Percentiles rank a stretch among this genome's conserved stretches.
These are phyloP conservation scores for Agrocybe pediades DNA, from an alignment of 768 basidiomycete species.

Conservation along the genomic window DNA sequence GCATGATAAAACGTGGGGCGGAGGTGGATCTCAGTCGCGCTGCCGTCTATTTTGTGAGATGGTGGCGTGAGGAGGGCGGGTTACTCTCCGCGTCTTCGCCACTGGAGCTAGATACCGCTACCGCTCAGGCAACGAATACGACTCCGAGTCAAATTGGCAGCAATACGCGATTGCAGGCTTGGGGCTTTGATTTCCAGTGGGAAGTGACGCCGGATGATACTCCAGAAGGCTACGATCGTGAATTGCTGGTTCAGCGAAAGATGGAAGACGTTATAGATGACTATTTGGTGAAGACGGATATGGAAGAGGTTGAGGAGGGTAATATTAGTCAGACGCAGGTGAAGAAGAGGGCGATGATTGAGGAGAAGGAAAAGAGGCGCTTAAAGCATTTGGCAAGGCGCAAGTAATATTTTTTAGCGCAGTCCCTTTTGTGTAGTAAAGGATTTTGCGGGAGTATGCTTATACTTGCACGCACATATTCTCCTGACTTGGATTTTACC, in stretches of 20 bases:
- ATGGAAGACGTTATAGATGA: constrained; percentile 74
- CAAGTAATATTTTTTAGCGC: constrained; percentile 4
- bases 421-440: not conserved
- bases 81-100: constrained; percentile 47
- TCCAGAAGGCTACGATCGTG: constrained; percentile 19
- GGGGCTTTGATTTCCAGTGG: constrained; percentile 90
- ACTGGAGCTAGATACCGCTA: not conserved
- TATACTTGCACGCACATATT: not conserved
- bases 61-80: constrained; percentile 84
- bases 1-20: constrained; percentile 83
- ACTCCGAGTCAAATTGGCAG: not conserved
- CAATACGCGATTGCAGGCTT: constrained; percentile 48
- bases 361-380: constrained; percentile 42
- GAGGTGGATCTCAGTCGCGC: constrained; percentile 70
- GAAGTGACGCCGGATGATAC: constrained; percentile 31
- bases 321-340: constrained; percentile 72
- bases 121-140: constrained; percentile 9
- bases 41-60: constrained; percentile 78
- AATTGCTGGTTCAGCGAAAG: constrained; percentile 49
- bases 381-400: constrained; percentile 31
- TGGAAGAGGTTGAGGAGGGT: constrained; percentile 54
- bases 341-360: constrained; percentile 52
- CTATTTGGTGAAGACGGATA: constrained; percentile 43
- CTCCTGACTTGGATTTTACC: no score
- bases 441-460: not conserved